Evolutionary conservation across 148 eudicot genomes (phyloP).

Genomic region (Spergularia marina): DNA sequence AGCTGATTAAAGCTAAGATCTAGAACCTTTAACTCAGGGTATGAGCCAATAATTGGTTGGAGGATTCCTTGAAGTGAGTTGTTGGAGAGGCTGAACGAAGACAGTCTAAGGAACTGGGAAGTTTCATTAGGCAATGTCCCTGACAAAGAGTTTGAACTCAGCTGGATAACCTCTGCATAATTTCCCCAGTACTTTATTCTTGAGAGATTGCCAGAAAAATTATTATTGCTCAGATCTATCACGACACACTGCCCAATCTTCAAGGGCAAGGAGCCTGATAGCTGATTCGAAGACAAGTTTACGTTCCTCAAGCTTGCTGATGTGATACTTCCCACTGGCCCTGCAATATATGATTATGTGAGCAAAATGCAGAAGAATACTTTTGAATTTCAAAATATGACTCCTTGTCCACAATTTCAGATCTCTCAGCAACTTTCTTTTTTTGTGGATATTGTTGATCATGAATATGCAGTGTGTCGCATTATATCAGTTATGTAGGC

Average conservation of each 20-base stretch:
- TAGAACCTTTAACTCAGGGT: conserved; percentile 44
- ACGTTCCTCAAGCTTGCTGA: conserved; percentile 46
- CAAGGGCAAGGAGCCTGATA: conserved; percentile 61
- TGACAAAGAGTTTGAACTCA: conserved; percentile 52
- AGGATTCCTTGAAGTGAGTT: conserved; percentile 57
- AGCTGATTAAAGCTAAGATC: conserved; percentile 59
- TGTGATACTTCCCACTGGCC: conserved; percentile 53
- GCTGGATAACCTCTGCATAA: conserved; percentile 46
- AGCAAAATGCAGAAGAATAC: background rate
- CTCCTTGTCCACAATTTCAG: background rate
- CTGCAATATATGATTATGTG: conserved; percentile 35
- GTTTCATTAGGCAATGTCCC: conserved; percentile 53
- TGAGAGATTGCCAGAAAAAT: conserved; percentile 53
- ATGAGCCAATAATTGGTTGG: conserved; percentile 40
- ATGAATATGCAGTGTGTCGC: background rate
- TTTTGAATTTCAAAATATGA: background rate
- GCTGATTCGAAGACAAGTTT: conserved; percentile 65
- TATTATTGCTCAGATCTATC: conserved; percentile 62
- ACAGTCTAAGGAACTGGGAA: conserved; percentile 60
- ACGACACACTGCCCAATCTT: conserved; percentile 48
- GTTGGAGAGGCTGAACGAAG: conserved; percentile 46
- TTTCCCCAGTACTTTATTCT: conserved; percentile 57
- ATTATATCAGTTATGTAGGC: background rate
- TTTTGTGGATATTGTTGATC: background rate
- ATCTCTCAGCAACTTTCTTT: background rate